phyloP scores from a whole-genome alignment of 805 yeast species.

The Starmerella gropengiesseri region DNA sequence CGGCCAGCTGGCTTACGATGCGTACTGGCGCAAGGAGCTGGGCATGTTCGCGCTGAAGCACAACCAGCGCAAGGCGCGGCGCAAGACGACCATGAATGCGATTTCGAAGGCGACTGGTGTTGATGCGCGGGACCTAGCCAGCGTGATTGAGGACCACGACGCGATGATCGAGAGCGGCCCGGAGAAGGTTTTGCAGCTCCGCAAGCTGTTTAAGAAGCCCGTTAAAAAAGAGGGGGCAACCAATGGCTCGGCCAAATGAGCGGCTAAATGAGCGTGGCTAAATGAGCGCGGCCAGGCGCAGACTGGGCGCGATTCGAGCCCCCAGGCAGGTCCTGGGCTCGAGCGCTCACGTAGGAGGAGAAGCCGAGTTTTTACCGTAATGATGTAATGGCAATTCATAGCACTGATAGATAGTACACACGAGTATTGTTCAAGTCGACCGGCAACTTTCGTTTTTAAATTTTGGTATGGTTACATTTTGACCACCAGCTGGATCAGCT shows the following conservation, averaged over 20 bases:
- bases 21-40: conserved; percentile 60
- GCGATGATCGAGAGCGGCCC: conserved; percentile 18
- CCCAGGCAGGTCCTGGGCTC: no score
- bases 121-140: conserved; percentile 28
- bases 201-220: no score
- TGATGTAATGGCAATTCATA: not conserved
- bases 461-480: not conserved
- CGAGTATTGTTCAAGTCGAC: not conserved
- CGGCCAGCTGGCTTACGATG: conserved; percentile 61
- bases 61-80: not conserved
- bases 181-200: no score
- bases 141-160: conserved; percentile 26
- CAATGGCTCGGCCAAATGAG: no score
- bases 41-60: conserved; percentile 22
- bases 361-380: no score
- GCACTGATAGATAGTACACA: not conserved
- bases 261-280: no score
- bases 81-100: conserved; percentile 22
- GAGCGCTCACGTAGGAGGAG: no score
- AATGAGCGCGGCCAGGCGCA: no score
- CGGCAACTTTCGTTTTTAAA: conserved; percentile 5
- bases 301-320: no score
- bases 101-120: conserved; percentile 30
- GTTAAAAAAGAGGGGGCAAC: no score
- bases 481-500: conserved; percentile 17